These are phyloP conservation scores for Trichodelitschia bisporula DNA, from an alignment of 495 filamentous ascomycete genomes.

Conservation along the genomic window DNA sequence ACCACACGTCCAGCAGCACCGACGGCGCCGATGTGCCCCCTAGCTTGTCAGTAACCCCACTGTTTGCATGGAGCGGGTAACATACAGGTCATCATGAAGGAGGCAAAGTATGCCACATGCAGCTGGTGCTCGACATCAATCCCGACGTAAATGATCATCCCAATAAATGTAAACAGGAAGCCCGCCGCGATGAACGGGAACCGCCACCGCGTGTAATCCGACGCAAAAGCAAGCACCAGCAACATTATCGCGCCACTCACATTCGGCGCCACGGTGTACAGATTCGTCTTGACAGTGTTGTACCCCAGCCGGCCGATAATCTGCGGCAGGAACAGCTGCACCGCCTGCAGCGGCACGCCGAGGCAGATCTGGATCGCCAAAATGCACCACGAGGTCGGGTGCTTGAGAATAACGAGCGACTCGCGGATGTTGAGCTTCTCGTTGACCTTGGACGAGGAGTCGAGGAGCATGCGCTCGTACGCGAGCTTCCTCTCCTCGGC, in stretches of 20 bases:
- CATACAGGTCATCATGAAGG: constrained; percentile 7
- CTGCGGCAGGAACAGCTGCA: constrained; percentile 33
- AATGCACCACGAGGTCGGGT: constrained; percentile 36
- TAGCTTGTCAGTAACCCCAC: neutral
- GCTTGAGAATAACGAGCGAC: constrained; percentile 34
- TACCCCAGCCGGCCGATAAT: constrained; percentile 6
- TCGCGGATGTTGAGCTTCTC: constrained; percentile 44
- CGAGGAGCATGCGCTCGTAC: constrained; percentile 48
- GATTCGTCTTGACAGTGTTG: constrained; percentile 5
- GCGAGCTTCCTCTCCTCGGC: constrained; percentile 42
- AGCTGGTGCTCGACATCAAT: constrained; percentile 9
- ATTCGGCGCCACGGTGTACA: constrained; percentile 8
- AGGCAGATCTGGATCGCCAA: constrained; percentile 48
- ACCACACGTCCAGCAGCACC: constrained; percentile 32
- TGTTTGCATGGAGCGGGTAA: neutral
- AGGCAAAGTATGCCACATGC: constrained; percentile 11
- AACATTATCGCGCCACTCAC: constrained; percentile 4
- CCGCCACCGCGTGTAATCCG: constrained; percentile 5
- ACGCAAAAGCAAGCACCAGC: constrained; percentile 8
- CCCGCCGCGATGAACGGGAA: constrained; percentile 5
- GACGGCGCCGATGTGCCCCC: constrained; percentile 24
- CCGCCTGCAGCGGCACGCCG: constrained; percentile 49
- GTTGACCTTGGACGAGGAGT: constrained; percentile 46
- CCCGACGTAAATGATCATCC: constrained; percentile 8
- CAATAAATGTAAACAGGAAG: constrained; percentile 3